These are phyloP conservation scores for Hericium alpestre DNA, from an alignment of 768 basidiomycete genomes.

Conservation along the genomic window DNA sequence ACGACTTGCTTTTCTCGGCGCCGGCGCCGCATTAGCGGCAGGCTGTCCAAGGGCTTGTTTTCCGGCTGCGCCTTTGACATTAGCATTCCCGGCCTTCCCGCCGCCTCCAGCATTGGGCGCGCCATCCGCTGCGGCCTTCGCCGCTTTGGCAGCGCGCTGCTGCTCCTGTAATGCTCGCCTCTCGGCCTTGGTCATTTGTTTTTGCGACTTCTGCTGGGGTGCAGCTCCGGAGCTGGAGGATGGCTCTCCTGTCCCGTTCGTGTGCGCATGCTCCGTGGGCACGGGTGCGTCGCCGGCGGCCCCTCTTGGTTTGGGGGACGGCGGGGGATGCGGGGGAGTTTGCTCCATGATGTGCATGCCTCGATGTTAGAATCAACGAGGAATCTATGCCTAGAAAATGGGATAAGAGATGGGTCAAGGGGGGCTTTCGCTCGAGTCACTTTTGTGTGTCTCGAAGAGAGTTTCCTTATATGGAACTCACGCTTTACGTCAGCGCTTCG, in stretches of 20 bases:
- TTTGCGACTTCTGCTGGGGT: slow-evolving; percentile 13
- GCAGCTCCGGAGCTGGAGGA: background rate
- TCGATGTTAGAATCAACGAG: no score
- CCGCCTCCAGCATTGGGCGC: background rate
- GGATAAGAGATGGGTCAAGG: no score
- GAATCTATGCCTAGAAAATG: no score
- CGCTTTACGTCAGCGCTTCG: background rate
- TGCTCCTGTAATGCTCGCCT: slow-evolving; percentile 15
- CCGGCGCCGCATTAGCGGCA: no score
- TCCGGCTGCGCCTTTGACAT: no score
- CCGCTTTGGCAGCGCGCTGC: slow-evolving; percentile 14
- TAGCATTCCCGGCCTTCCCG: background rate
- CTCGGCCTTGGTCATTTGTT: slow-evolving; percentile 26
- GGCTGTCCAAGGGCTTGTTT: no score
- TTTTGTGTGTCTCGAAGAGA: background rate
- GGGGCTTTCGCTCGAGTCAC: background rate
- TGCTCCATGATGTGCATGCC: background rate
- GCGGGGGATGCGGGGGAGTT: background rate
- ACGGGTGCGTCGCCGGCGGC: no score
- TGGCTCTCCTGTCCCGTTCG: slow-evolving; percentile 1
- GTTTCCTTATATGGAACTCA: background rate
- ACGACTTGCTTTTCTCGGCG: background rate
- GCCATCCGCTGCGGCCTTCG: slow-evolving; percentile 1
- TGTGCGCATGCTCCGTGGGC: background rate
- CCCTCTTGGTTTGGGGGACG: no score